Percentiles rank a stretch among this genome's conserved stretches.
These are phyloP conservation scores for Psidium friedrichsthalianum DNA, from an alignment of 345 rosid genomes.

Conservation along the genomic window DNA sequence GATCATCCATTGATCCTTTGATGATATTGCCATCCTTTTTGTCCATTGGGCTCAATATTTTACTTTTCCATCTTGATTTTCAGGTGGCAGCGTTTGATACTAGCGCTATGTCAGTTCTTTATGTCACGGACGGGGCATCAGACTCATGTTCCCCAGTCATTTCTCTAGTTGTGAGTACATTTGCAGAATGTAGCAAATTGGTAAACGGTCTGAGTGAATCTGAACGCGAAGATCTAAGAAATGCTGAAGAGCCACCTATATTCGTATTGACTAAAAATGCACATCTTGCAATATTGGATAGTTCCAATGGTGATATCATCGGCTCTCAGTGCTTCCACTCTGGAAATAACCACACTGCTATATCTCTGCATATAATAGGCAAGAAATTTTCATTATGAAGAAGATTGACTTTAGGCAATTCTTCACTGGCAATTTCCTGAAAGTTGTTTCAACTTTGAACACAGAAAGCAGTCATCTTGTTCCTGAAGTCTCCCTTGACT, in stretches of 20 bases:
- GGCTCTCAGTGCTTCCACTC: constrained; percentile 22
- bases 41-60: not conserved
- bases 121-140: constrained; percentile 37
- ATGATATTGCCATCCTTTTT: not conserved
- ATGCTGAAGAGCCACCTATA: constrained; percentile 15
- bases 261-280: constrained; percentile 52
- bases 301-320: constrained; percentile 35
- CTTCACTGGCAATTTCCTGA: constrained; percentile 2
- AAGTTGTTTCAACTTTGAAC: constrained; percentile 6
- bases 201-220: constrained; percentile 12
- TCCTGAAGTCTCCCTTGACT: constrained; percentile 21
- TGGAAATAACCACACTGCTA: constrained; percentile 25
- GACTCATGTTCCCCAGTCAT: constrained; percentile 36
- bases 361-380: constrained; percentile 58
- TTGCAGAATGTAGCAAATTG: constrained; percentile 14
- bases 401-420: not conserved
- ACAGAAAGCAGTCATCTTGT: constrained; percentile 36
- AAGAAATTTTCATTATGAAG: constrained; percentile 3
- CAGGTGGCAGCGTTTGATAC: constrained; percentile 79
- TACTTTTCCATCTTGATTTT: constrained; percentile 13
- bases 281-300: constrained; percentile 37
- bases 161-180: constrained; percentile 35
- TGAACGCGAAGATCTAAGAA: constrained; percentile 11
- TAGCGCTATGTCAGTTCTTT: constrained; percentile 36
- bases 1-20: constrained; percentile 2